These are phyloP conservation scores for Dittrichia graveolens DNA, from an alignment of 129 eudicot genomes.

Conservation along the genomic window DNA sequence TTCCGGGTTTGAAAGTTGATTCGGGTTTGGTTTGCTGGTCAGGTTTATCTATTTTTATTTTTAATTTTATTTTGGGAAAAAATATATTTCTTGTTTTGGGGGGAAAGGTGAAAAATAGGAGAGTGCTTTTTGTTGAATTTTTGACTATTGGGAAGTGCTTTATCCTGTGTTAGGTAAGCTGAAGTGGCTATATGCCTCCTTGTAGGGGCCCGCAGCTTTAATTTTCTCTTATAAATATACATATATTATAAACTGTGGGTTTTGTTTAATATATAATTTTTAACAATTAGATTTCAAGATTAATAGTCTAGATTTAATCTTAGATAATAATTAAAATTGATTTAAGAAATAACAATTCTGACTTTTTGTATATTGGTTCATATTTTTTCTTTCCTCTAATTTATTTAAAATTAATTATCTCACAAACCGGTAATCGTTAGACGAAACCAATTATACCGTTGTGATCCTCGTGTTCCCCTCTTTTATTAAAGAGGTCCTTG, in stretches of 20 bases:
- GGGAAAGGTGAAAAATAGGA: not conserved
- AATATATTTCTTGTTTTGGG: not conserved
- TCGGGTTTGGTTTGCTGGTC: constrained; percentile 15
- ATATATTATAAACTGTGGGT: constrained; percentile 5
- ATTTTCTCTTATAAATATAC: constrained; percentile 17
- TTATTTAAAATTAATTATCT: too few relatives aligned
- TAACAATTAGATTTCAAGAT: not conserved
- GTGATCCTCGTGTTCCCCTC: too few relatives aligned
- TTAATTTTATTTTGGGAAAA: not conserved
- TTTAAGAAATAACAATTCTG: too few relatives aligned
- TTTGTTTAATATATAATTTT: not conserved
- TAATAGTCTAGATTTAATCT: too few relatives aligned
- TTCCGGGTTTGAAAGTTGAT: constrained; percentile 29
- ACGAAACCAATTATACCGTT: too few relatives aligned
- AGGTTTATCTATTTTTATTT: not conserved
- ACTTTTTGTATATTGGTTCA: too few relatives aligned
- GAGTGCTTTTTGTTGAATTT: constrained; percentile 40
- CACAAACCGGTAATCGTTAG: too few relatives aligned
- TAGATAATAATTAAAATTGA: too few relatives aligned
- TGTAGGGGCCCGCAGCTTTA: constrained; percentile 40
- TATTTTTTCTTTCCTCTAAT: too few relatives aligned
- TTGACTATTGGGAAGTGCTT: constrained; percentile 36
- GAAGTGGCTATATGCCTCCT: constrained; percentile 37
- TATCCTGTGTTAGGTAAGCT: constrained; percentile 37
- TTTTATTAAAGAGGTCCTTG: too few relatives aligned